These are phyloP conservation scores for Scedosporium minutisporum DNA, from an alignment of 2,329 filamentous ascomycete species.

Conservation along the genomic window DNA sequence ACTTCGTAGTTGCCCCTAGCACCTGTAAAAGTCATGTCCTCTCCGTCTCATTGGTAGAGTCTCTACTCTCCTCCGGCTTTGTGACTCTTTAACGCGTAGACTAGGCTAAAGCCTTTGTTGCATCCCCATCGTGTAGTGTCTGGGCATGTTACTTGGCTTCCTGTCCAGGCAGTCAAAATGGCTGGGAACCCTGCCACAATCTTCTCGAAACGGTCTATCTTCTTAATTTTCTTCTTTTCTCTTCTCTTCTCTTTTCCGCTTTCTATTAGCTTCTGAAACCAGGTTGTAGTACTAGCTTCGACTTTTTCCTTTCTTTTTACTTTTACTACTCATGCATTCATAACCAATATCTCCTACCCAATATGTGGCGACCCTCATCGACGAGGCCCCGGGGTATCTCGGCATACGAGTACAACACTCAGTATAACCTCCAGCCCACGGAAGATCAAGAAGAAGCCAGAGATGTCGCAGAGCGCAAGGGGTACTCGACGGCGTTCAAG, in stretches of 20 bases:
- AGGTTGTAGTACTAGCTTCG: neutral
- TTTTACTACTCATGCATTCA: neutral
- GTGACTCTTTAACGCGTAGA: neutral
- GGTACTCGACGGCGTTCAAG: neutral
- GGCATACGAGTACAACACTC: constrained; percentile 19
- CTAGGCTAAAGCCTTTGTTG: neutral
- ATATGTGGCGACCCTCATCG: neutral
- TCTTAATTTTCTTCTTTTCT: neutral
- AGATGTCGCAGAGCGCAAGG: constrained; percentile 6
- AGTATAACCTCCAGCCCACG: constrained; percentile 21
- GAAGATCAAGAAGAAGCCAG: constrained; percentile 16
- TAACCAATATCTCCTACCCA: neutral
- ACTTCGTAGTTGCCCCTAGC: neutral
- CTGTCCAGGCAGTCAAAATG: neutral
- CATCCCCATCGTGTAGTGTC: neutral
- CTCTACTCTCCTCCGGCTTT: neutral
- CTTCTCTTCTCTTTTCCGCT: neutral
- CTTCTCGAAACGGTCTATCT: neutral
- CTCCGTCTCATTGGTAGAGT: neutral
- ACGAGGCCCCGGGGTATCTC: constrained; percentile 8
- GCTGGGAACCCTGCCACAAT: neutral
- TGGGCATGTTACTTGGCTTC: neutral
- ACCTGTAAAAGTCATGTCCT: neutral
- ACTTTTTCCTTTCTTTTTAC: neutral
- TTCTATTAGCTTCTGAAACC: too few species aligned